Base-by-base conservation (phyloP, 768 basidiomycete genomes). In the Sarcodon aspratus region DNA sequence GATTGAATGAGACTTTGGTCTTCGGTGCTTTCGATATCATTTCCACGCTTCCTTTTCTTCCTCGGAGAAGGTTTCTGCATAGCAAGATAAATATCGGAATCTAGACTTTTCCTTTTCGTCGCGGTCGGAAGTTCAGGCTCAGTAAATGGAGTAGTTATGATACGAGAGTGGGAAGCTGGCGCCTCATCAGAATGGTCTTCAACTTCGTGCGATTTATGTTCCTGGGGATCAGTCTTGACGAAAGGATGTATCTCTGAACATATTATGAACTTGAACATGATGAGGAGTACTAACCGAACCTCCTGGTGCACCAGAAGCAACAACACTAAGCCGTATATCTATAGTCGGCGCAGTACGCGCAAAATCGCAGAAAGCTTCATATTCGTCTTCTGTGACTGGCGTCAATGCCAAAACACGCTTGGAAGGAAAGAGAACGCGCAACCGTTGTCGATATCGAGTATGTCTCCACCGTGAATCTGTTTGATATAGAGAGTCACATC, bases 391-490 rank as follows among this genome's bases (percentile, higher is more conserved):
- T 90, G 53, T 17, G 17, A 15, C 17, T 42, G 40, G 37, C 36
- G 48, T 37, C 34, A 27, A n/a, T 33, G 36, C 50, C 46, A 11
- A 50, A 44, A 36, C 36, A 34, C 43, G 36, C 48, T 15, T n/a
- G 46, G 49, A 45, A 42, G 17, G 18, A 7, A 36, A 15, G 31
- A 34, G 33, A 42, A 47, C n/a, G 61, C 70, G 52, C 55, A 86
- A 88, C 83, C 59, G 90, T 86, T 34, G 21, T 85, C 85, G n/a
- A 91, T 69, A 59, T 84, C 83, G 18, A 88, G 72, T 11, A 61
- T 58, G 50, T 65, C 66, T 7, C 68, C 74, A 17, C 70, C 70
- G 33, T 81, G 73, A 44, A 85, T 56, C 54, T 85, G 85, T 17
- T 61, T 62, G 12, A 77, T 67, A 11, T 61, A 61, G 13, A 76